A percentile compares a stretch with the other conserved stretches of the same genome.
phyloP scores from a whole-genome alignment of 2,329 filamentous ascomycete species.

The Botryotinia narcissicola region DNA sequence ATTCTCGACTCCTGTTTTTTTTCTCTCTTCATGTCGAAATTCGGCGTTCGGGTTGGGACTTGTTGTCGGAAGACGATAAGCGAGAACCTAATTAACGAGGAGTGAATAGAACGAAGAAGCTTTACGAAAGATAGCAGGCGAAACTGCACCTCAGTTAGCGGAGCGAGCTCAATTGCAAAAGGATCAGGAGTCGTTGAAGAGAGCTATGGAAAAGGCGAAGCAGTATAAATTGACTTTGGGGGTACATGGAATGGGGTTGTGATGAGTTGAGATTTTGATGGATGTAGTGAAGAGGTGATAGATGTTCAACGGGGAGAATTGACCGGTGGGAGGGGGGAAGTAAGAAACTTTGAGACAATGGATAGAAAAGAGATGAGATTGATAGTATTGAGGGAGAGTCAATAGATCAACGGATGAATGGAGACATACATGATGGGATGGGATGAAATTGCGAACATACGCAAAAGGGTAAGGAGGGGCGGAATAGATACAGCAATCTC shows the following conservation, averaged over 20 bases:
- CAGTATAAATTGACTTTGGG: neutral
- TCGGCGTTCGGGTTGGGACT: neutral
- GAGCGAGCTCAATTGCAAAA: neutral
- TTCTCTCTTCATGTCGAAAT: neutral
- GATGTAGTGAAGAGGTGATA: fast-evolving
- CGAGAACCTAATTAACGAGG: neutral
- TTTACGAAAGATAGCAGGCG: neutral
- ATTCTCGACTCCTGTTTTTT: neutral
- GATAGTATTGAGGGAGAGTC: no score
- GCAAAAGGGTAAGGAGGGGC: neutral
- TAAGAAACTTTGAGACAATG: neutral
- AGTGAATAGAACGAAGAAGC: neutral
- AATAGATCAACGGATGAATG: no score
- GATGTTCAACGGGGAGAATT: fast-evolving
- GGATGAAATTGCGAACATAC: neutral
- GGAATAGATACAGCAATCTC: neutral
- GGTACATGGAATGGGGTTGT: neutral
- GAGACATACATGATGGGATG: neutral
- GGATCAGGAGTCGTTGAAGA: neutral
- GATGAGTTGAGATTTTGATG: neutral
- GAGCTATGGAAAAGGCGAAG: slow-evolving; percentile 1
- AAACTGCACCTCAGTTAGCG: neutral
- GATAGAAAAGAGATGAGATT: neutral
- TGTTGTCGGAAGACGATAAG: no score
- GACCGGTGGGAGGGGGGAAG: neutral